These are phyloP conservation scores for Claviceps digitariae DNA, from an alignment of 2,329 filamentous ascomycete species.

Conservation along the genomic window DNA sequence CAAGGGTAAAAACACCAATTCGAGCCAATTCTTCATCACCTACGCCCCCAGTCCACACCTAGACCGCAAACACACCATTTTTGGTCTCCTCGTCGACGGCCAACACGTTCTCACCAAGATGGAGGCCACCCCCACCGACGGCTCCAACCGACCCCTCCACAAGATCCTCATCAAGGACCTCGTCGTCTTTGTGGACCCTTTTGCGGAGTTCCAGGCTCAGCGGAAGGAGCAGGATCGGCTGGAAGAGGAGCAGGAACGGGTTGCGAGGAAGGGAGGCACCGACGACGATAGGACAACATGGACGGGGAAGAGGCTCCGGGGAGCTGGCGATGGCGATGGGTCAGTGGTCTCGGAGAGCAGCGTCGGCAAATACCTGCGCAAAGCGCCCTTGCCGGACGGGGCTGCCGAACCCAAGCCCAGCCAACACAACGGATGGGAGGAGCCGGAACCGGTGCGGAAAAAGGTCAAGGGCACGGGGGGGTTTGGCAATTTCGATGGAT, in stretches of 20 bases:
- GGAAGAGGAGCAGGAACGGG: conserved; percentile 45
- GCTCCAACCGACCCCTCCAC: conserved; percentile 59
- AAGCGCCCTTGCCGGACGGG: conserved; percentile 28
- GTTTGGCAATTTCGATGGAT: conserved; percentile 91
- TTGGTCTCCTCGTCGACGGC: conserved; percentile 72
- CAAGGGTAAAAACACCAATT: conserved; percentile 97
- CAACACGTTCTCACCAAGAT: conserved; percentile 58
- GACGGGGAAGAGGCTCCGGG: conserved; percentile 83
- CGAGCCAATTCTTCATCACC: conserved; percentile 85
- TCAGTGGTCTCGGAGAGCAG: conserved; percentile 34
- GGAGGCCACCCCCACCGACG: conserved; percentile 64
- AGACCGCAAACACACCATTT: conserved; percentile 94
- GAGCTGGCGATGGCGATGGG: conserved; percentile 31
- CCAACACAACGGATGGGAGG: conserved; percentile 34
- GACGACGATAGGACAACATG: conserved; percentile 88
- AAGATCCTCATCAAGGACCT: conserved; percentile 74
- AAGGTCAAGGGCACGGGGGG: conserved; percentile 57
- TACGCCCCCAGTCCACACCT: conserved; percentile 78
- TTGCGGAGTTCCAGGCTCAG: conserved; percentile 79
- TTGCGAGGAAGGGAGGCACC: conserved; percentile 52
- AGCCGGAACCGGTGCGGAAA: conserved; percentile 56
- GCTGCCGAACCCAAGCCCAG: conserved; percentile 32
- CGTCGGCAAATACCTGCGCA: conserved; percentile 75
- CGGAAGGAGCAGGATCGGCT: conserved; percentile 48
- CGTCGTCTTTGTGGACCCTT: conserved; percentile 82